Percentiles rank a stretch among this genome's conserved stretches.
Conservation (phyloP, 2,329 filamentous ascomycete species). For the Talaromyces sp. region DNA sequence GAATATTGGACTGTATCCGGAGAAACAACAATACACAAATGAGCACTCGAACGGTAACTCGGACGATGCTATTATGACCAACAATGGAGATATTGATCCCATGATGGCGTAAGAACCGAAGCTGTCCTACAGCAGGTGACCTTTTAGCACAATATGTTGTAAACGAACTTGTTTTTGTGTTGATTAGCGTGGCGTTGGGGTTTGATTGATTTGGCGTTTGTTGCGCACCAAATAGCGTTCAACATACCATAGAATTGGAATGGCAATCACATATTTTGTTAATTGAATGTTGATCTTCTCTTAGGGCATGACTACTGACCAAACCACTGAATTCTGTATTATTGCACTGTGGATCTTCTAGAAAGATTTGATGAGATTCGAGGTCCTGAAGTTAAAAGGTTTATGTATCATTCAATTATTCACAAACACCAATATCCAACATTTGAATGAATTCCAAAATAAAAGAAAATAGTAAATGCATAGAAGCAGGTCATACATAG, state of each 20-base stretch:
- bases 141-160: neutral
- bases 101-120: conserved; percentile 34
- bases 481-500: neutral
- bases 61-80: conserved; percentile 41
- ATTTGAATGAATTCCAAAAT: neutral
- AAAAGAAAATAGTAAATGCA: conserved; percentile 1
- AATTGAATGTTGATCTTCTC: too few species aligned
- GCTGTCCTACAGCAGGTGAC: neutral
- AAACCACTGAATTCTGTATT: too few species aligned
- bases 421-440: neutral
- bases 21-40: conserved; percentile 25
- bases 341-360: too few species aligned
- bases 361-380: too few species aligned
- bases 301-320: too few species aligned
- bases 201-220: conserved; percentile 13
- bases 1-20: conserved; percentile 42
- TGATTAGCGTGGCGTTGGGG: conserved; percentile 23
- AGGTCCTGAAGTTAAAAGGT: neutral
- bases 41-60: conserved; percentile 27
- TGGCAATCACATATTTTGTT: neutral
- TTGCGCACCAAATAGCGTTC: neutral
- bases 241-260: neutral
- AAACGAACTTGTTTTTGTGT: neutral
- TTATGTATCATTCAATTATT: neutral
- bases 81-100: conserved; percentile 39